phyloP scores from a whole-genome alignment of 75 land plant genomes.

The Ceratopteris richardii region DNA sequence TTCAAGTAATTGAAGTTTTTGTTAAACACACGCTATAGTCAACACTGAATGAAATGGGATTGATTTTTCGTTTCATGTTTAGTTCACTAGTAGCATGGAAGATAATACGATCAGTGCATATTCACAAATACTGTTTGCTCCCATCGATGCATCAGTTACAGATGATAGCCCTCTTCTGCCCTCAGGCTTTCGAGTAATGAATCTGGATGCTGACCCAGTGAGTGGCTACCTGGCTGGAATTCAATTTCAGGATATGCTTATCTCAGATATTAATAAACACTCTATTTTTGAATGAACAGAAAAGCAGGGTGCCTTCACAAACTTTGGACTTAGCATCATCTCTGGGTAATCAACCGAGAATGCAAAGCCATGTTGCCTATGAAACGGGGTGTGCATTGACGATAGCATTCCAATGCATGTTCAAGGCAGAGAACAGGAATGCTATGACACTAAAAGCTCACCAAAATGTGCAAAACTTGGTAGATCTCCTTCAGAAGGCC shows the following conservation, averaged over 20 bases:
- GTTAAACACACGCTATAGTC: too few relatives aligned
- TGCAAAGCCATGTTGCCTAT: conserved; percentile 13
- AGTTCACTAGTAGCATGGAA: conserved; percentile 32
- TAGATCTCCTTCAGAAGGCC: conserved; percentile 70
- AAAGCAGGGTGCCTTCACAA: conserved; percentile 1
- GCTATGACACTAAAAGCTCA: conserved; percentile 61
- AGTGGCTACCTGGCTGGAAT: background rate
- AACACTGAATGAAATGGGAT: too few relatives aligned
- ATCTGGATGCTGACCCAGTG: conserved; percentile 42
- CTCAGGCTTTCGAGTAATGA: conserved; percentile 35
- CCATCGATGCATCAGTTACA: conserved; percentile 36
- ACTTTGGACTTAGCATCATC: conserved; percentile 73
- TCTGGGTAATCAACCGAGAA: conserved; percentile 52
- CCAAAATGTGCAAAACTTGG: conserved; percentile 63
- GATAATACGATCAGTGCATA: conserved; percentile 31
- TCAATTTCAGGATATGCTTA: background rate
- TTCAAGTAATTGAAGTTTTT: too few relatives aligned
- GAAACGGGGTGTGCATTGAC: conserved; percentile 54
- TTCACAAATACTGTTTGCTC: conserved; percentile 38
- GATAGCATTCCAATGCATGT: conserved; percentile 77
- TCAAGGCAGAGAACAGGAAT: conserved; percentile 53
- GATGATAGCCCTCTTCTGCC: conserved; percentile 33
- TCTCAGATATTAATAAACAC: background rate
- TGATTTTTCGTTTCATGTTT: too few relatives aligned
- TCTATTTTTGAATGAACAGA: background rate